Evolutionary conservation across 1,284 basidiomycete species (phyloP).

Genomic region (Boletus sp.): DNA sequence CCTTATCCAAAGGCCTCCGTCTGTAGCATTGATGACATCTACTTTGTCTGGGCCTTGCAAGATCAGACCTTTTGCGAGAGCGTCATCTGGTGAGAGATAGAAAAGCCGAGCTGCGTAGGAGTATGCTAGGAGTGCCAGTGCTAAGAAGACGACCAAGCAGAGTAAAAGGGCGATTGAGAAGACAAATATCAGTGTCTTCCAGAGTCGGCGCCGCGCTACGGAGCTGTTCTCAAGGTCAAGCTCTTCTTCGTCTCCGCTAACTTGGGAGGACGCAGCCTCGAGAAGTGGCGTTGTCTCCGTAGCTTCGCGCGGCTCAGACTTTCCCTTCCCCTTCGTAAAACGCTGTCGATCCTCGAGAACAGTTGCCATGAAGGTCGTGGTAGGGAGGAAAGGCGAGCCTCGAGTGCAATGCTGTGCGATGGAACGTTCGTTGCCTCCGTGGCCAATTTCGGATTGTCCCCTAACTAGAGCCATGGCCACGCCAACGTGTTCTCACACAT

Average conservation of each 20-base stretch:
- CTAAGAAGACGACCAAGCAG: constrained; percentile 41
- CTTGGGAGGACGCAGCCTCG: constrained; percentile 22
- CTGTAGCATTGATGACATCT: constrained; percentile 58
- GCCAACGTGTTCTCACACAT: too few species aligned
- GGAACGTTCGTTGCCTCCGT: constrained; percentile 19
- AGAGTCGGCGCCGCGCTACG: constrained; percentile 23
- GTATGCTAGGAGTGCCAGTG: constrained; percentile 51
- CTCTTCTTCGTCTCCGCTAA: constrained; percentile 14
- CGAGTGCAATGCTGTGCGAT: constrained; percentile 8
- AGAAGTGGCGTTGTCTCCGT: constrained; percentile 35
- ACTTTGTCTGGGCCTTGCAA: constrained; percentile 58
- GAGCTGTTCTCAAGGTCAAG: constrained; percentile 13
- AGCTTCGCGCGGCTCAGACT: constrained; percentile 23
- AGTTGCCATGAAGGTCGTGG: constrained; percentile 23
- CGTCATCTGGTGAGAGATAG: constrained; percentile 50
- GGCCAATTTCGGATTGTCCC: constrained; percentile 6
- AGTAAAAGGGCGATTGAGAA: constrained; percentile 36
- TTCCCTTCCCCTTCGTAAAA: constrained; percentile 30
- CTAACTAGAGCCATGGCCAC: too few species aligned
- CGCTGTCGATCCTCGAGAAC: constrained; percentile 14
- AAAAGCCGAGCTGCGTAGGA: constrained; percentile 58
- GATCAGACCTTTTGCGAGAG: constrained; percentile 53
- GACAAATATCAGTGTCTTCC: constrained; percentile 26
- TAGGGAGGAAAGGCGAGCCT: constrained; percentile 2
- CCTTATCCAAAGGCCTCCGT: constrained; percentile 56